phyloP scores from a whole-genome alignment of 2,329 filamentous ascomycete species.

The Achaetomium macrosporum region DNA sequence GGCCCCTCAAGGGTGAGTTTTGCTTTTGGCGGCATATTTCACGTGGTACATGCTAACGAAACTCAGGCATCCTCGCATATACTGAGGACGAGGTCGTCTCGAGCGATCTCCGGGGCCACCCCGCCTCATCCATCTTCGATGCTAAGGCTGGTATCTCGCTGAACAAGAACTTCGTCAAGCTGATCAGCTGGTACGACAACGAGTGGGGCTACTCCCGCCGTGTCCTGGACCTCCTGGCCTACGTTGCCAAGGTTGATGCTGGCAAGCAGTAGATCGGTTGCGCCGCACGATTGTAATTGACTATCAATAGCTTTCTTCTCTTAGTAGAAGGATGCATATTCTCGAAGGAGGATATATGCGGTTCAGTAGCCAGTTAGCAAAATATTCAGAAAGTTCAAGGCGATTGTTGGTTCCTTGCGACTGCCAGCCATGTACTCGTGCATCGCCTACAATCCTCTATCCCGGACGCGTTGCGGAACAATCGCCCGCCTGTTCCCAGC shows the following conservation, averaged over 20 bases:
- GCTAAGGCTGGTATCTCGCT: slow-evolving; percentile 98
- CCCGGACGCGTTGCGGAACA: no score
- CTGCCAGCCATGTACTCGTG: no score
- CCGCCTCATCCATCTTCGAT: slow-evolving; percentile 95
- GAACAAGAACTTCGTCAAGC: slow-evolving; percentile 98
- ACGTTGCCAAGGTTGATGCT: slow-evolving; percentile 73
- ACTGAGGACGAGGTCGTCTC: slow-evolving; percentile 97
- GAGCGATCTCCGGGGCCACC: slow-evolving; percentile 87
- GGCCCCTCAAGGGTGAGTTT: slow-evolving; percentile 73
- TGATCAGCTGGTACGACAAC: slow-evolving; percentile 98
- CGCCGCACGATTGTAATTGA: slow-evolving; percentile 16
- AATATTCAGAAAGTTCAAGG: slow-evolving; percentile 5
- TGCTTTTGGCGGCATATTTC: background rate
- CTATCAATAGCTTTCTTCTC: slow-evolving; percentile 1
- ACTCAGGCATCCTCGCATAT: slow-evolving; percentile 79
- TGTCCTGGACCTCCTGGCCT: slow-evolving; percentile 74
- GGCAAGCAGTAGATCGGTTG: slow-evolving; percentile 33
- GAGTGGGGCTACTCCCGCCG: slow-evolving; percentile 99
- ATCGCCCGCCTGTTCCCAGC: no score
- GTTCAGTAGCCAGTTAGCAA: slow-evolving; percentile 6
- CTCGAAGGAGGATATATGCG: background rate
- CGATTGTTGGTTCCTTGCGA: background rate
- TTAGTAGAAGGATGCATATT: slow-evolving; percentile 5
- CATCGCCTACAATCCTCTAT: no score
- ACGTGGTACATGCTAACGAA: background rate